phyloP scores from a whole-genome alignment of 192 early-diverging fungal species.

The Coemansia sp. region DNA sequence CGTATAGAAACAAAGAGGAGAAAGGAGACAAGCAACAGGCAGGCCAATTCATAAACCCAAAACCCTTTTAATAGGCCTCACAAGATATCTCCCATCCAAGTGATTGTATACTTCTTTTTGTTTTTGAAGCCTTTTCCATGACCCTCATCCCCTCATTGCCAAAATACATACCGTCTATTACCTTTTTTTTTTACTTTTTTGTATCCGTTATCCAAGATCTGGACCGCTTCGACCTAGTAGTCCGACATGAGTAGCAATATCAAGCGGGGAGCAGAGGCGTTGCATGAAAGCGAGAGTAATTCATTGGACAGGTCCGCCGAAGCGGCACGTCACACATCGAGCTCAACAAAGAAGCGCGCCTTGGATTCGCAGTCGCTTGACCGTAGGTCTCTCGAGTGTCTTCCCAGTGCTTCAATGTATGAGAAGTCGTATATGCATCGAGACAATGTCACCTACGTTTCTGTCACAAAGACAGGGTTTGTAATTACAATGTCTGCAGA shows the following conservation, averaged over 20 bases:
- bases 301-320: neutral
- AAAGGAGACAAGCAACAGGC: neutral
- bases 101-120: too few relatives aligned
- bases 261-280: neutral
- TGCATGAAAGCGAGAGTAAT: neutral
- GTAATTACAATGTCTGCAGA: constrained; percentile 92
- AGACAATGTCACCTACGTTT: constrained; percentile 79
- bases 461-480: constrained; percentile 81
- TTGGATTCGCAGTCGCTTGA: neutral
- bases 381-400: constrained; percentile 56
- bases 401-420: constrained; percentile 93
- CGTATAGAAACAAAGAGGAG: neutral
- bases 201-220: too few relatives aligned
- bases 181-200: neutral
- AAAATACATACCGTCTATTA: neutral
- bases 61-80: too few relatives aligned
- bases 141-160: too few relatives aligned
- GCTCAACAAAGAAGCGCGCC: neutral
- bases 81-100: too few relatives aligned
- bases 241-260: neutral
- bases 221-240: neutral
- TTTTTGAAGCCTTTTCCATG: too few relatives aligned
- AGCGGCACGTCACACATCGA: neutral
- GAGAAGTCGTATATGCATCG: constrained; percentile 96
- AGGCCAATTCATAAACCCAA: too few relatives aligned